Percentiles rank a stretch among this genome's conserved stretches.
phyloP scores from a whole-genome alignment of 2,329 filamentous ascomycete species.

The Diaporthe vexans region DNA sequence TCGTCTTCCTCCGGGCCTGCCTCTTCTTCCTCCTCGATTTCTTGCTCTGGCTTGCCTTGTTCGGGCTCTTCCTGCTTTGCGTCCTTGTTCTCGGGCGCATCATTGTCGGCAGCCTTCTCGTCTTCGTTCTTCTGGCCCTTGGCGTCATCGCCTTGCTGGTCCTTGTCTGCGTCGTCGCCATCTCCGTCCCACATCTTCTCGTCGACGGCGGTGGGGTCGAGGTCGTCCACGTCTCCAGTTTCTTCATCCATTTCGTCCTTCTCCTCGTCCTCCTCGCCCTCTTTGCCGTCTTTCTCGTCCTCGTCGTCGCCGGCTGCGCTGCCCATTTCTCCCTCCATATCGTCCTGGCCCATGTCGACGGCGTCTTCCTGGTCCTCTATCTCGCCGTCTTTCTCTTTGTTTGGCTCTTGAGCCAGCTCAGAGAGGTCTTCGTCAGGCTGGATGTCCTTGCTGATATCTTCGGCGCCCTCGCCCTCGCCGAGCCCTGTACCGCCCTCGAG shows the following conservation, averaged over 20 bases:
- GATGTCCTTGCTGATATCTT: conserved; percentile 98
- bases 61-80: conserved; percentile 59
- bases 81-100: conserved; percentile 63
- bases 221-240: conserved; percentile 88
- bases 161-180: conserved; percentile 83
- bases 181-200: conserved; percentile 99
- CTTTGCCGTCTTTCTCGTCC: conserved; percentile 71
- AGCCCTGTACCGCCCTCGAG: conserved; percentile 93
- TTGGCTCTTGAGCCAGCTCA: conserved; percentile 89
- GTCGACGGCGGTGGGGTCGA: conserved; percentile 91
- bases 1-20: conserved; percentile 71
- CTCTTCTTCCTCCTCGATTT: conserved; percentile 55
- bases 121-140: conserved; percentile 78
- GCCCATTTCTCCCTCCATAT: conserved; percentile 88
- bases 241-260: conserved; percentile 90
- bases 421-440: conserved; percentile 92
- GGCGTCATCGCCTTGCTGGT: conserved; percentile 81
- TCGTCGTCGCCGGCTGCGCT: conserved; percentile 73
- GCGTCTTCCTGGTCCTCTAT: conserved; percentile 87
- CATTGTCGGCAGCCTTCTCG: conserved; percentile 71
- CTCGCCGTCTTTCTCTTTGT: conserved; percentile 73
- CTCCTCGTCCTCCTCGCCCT: conserved; percentile 74
- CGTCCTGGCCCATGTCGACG: conserved; percentile 92
- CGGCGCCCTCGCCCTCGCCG: conserved; percentile 93
- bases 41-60: conserved; percentile 55